These are phyloP conservation scores for Klebsormidium nitens DNA, from an alignment of 139 green algal genomes.

Conservation along the genomic window DNA sequence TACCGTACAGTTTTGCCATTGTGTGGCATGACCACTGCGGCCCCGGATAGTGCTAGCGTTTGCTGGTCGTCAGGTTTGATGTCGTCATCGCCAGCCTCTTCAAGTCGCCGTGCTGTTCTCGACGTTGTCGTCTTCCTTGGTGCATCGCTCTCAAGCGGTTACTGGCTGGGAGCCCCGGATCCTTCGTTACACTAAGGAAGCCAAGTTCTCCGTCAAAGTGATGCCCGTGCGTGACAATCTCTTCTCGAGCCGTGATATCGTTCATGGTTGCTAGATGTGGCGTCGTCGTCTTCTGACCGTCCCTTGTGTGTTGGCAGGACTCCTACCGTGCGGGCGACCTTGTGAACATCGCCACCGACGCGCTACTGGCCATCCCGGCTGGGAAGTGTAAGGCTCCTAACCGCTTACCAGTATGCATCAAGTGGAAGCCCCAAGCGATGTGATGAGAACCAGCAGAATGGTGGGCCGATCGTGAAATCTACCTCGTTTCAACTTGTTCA, in stretches of 20 bases:
- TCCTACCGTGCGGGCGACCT: conserved; percentile 38
- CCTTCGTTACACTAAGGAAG: too few relatives aligned
- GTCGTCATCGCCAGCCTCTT: too few relatives aligned
- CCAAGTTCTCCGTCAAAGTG: too few relatives aligned
- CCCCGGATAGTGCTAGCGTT: background rate
- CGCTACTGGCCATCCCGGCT: conserved; percentile 55
- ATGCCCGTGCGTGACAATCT: too few relatives aligned
- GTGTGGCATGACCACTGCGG: too few relatives aligned
- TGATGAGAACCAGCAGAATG: background rate
- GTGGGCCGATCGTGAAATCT: background rate
- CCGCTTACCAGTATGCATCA: background rate
- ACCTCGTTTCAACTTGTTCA: too few relatives aligned
- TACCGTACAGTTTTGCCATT: conserved; percentile 3
- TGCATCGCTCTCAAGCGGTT: too few relatives aligned
- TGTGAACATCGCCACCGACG: conserved; percentile 46
- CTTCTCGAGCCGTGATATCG: too few relatives aligned
- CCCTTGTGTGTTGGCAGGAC: background rate
- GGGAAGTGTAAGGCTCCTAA: background rate
- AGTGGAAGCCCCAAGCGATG: conserved; percentile 7
- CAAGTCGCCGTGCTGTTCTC: too few relatives aligned
- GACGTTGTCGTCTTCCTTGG: too few relatives aligned
- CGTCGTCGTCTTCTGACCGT: background rate
- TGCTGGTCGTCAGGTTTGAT: background rate
- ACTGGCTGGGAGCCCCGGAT: background rate
- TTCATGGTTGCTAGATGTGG: too few relatives aligned